These are phyloP conservation scores for Camelina sativa DNA, from an alignment of 345 rosid species.

Conservation along the genomic window DNA sequence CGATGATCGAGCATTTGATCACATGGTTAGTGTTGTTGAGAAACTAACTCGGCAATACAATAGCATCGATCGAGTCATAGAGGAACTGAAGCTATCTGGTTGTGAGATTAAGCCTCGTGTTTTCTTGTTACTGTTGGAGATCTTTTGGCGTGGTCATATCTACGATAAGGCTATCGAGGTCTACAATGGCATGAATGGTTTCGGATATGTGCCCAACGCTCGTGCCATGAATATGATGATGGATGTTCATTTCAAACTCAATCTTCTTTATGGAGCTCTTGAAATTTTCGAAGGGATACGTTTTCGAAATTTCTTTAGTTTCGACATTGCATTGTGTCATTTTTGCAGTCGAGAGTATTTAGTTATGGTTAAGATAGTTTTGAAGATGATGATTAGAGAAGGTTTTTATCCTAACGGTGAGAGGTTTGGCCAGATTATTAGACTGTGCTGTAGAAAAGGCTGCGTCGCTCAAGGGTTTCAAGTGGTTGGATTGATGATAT, in stretches of 20 bases:
- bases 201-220: conserved; percentile 62
- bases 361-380: conserved; percentile 45
- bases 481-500: conserved; percentile 58
- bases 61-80: conserved; percentile 48
- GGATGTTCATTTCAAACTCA: conserved; percentile 60
- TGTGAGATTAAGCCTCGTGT: conserved; percentile 52
- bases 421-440: conserved; percentile 61
- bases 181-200: conserved; percentile 50
- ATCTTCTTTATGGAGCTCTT: conserved; percentile 49
- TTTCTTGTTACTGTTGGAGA: conserved; percentile 64
- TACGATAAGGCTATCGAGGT: conserved; percentile 59
- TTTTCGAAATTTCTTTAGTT: conserved; percentile 62
- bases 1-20: conserved; percentile 52
- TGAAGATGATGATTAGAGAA: conserved; percentile 55
- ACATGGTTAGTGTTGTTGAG: conserved; percentile 56
- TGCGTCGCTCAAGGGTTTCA: conserved; percentile 52
- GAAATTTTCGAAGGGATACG: conserved; percentile 49
- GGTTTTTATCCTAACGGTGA: conserved; percentile 64
- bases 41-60: conserved; percentile 45
- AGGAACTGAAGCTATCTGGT: conserved; percentile 53
- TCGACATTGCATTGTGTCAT: conserved; percentile 62
- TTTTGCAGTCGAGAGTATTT: conserved; percentile 57
- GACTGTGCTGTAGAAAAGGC: conserved; percentile 54
- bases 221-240: conserved; percentile 66
- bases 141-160: conserved; percentile 71